Base-by-base conservation (phyloP, 345 rosid species). In the Eucalyptus erythrocorys region DNA sequence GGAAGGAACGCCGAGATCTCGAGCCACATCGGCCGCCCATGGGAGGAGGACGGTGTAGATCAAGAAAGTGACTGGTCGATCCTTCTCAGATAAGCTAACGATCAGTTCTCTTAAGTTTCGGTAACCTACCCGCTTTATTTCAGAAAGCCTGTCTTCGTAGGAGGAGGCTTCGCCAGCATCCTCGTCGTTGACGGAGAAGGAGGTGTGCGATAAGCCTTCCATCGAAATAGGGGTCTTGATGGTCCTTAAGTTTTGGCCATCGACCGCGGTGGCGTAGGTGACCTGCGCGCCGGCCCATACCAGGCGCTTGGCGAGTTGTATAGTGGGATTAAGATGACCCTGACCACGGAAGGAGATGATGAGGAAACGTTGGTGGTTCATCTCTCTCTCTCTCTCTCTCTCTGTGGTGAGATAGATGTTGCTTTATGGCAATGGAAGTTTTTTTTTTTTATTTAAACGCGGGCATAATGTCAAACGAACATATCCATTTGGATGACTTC, bases 271-370 rank as follows among this genome's bases (percentile, higher is more conserved):
- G 53, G 92, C 87, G 82, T 93, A 90, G 66, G 97, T 95, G 89
- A 94, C 95, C 3, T 59, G 91, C 10, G 90, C 92, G 8, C 99
- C 97, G 17, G 90, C 61, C 87, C 90, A 89, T 53, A 93, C 76
- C 34, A 96, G 93, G 48, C 95, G 93, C 93, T 92, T 94, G 88
- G 97, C 98, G 45, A 95, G 91, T 45, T 93, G 93, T 51, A 95
- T 91, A 49, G 91, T 55, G 0, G 98, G 99, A 90, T 95, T 96
- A 27, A 96, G 89, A 91, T 95, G 98, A 87, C 99, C 98, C 89
- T 94, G 97, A 90, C 92, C 0, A 0, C 95, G 94, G 50, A 47
- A 94, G 2, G 94, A 87, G 37, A 95, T 88, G 0, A 96, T 88
- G 34, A 95, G 90, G 88, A 94, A 87, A 89, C 93, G 96, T 5